Base-by-base conservation (phyloP, 805 yeast genomes). In the Diddensiella transvaalensis region DNA sequence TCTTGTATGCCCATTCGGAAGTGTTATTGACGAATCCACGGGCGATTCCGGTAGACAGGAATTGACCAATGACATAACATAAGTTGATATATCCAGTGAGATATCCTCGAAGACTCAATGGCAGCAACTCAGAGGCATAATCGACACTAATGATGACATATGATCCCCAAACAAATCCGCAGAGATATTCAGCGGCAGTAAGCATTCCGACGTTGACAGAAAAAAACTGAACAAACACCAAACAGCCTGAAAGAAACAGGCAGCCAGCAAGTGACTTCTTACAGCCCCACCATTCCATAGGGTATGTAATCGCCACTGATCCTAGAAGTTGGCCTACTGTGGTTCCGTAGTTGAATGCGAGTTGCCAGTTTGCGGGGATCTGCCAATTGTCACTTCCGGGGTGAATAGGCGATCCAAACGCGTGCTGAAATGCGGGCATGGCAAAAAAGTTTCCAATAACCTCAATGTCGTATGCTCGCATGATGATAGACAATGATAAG, bases 41-140 rank as follows among this genome's bases (percentile, higher is more conserved):
- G 54, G 71, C 62, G 17, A 79, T 74, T 48, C 84, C 80, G 10
- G 79, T 64, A 6, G 78, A 70, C 47, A 79, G 62, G 36, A 80
- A 66, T 58, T 79, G 83, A 26, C 85, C 85, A 48, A 75, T 59
- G 33, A 73, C 74, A 78, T 80, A 78, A 58, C 80, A 75, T 44
- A 74, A 56, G 60, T 76, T 77, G 48, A 74, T 73, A 50, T 68
- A 72, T 3, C 80, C 71, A 13, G 82, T 71, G 43, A 78, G 63
- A 52, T 73, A 74, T 37, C 67, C 62, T 50, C 82, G 67, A 44
- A 78, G 64, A 5, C 69, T 70, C 8, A 74, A 54, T 0, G 82
- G 82, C 52, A 78, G 70, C 23, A 77, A 74, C 54, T 78, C 83
- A 18, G 78, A 66, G 18, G 80, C 78, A 55, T 78, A 78, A 1